A percentile compares a stretch with the other conserved stretches of the same genome.
phyloP scores from a whole-genome alignment of 2,329 filamentous ascomycete genomes.

The Fusarium liriodendri region DNA sequence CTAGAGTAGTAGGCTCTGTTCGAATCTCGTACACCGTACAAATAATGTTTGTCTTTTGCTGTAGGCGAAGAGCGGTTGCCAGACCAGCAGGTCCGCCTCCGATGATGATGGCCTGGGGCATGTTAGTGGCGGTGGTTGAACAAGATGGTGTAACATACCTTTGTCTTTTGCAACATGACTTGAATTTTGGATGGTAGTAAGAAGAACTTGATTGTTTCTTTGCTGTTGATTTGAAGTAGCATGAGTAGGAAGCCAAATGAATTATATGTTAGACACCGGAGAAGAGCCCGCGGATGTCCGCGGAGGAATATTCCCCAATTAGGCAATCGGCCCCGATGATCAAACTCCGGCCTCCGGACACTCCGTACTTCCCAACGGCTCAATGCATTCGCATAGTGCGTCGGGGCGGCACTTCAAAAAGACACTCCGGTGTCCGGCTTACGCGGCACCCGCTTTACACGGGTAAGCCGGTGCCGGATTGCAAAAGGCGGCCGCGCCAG shows the following conservation, averaged over 20 bases:
- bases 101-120: background rate
- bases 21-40: background rate
- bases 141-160: background rate
- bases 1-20: background rate
- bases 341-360: background rate
- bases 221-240: background rate
- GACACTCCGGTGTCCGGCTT: background rate
- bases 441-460: background rate
- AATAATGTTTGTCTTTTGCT: background rate
- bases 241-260: background rate
- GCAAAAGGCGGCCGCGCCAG: background rate
- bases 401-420: background rate
- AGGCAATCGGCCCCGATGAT: background rate
- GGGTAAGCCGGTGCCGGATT: background rate
- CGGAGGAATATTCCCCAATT: background rate
- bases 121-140: background rate
- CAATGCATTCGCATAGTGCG: background rate
- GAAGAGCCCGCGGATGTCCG: background rate
- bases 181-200: background rate
- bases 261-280: background rate
- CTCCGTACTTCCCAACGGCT: too few relatives aligned
- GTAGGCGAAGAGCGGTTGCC: background rate
- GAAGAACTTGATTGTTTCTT: background rate
- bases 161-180: background rate
- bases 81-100: background rate